Base-by-base conservation (phyloP, 2,329 filamentous ascomycete genomes). In the Aspergillus hiratsukae region DNA sequence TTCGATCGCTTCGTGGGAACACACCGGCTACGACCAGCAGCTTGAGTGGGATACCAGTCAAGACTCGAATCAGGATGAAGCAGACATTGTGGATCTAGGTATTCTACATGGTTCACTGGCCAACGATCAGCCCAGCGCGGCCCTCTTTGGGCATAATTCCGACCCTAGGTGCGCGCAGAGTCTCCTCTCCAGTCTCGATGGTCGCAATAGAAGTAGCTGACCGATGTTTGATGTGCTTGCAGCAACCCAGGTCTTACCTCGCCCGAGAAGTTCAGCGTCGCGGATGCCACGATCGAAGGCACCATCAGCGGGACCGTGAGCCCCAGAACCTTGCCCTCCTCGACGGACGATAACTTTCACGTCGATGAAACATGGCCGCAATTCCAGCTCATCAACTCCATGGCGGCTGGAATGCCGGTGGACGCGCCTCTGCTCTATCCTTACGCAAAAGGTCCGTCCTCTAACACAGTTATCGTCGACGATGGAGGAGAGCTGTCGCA, bases 1-100 rank as follows among this genome's bases (percentile, higher is more conserved):
- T 60, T 68, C 72, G 3, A 64, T 71, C 55, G 58, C 66, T 4
- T 68, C 71, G 46, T 75, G 72, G 72, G 70, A 74, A 53, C 69
- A 69, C 37, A 48, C 67, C n/a, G 61, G 58, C 31, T 72, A 72
- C 61, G 71, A 75, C 11, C 70, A 72, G 58, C 65, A 67, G 21
- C 64, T 69, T 43, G 72, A 75, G 62, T 70, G 72, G 69, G 72
- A 75, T 55, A 71, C 68, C 27, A 73, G 71, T 51, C 72, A 73
- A 58, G 72, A 74, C 52, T 73, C 72, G 6, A 74, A 69, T 53
- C 69, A 73, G 58, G 69, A 64, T 54, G 69, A 70, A 64, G 68
- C 66, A 28, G 72, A 74, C 55, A 61, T 72, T 45, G 67, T 67
- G 17, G 72, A 74, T 41, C 53, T 74, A 53, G 68, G 66, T 48